Conservation (phyloP, 148 eudicot genomes). For the Euryodendron excelsum region DNA sequence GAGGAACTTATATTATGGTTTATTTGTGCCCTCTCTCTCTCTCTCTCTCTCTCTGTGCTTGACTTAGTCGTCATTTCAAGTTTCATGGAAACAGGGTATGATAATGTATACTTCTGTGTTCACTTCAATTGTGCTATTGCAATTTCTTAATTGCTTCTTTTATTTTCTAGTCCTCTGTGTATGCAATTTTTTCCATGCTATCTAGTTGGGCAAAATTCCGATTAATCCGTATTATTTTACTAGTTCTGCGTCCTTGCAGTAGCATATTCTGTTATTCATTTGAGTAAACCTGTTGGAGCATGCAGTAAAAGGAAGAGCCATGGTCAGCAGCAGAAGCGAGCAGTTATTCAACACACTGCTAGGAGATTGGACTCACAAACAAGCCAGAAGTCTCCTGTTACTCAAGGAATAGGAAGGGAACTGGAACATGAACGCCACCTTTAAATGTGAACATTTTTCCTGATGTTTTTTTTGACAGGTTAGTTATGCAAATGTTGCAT, state of each 20-base stretch:
- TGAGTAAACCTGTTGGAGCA: slow-evolving; percentile 3
- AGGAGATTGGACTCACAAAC: slow-evolving; percentile 50
- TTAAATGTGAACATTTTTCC: background rate
- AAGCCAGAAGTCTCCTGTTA: slow-evolving; percentile 34
- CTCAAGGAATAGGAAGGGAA: slow-evolving; percentile 34
- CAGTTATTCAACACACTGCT: slow-evolving; percentile 54
- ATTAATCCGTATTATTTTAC: background rate
- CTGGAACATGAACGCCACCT: slow-evolving; percentile 1
- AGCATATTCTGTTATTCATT: background rate
- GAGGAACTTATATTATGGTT: too few relatives aligned
- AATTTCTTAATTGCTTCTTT: too few relatives aligned
- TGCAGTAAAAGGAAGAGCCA: slow-evolving; percentile 75
- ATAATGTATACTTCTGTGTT: background rate
- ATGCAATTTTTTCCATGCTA: background rate
- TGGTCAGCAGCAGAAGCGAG: slow-evolving; percentile 59
- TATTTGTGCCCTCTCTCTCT: too few relatives aligned
- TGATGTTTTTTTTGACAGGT: background rate
- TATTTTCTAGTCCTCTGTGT: background rate
- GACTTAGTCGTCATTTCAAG: too few relatives aligned
- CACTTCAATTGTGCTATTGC: background rate
- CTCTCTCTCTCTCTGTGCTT: background rate
- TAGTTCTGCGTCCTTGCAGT: too few relatives aligned
- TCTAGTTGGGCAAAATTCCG: background rate
- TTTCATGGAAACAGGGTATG: background rate
- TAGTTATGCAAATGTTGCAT: background rate